These are phyloP conservation scores for Phytophthora podocarpi DNA, from an alignment of 352 stramenopile species.

Conservation along the genomic window DNA sequence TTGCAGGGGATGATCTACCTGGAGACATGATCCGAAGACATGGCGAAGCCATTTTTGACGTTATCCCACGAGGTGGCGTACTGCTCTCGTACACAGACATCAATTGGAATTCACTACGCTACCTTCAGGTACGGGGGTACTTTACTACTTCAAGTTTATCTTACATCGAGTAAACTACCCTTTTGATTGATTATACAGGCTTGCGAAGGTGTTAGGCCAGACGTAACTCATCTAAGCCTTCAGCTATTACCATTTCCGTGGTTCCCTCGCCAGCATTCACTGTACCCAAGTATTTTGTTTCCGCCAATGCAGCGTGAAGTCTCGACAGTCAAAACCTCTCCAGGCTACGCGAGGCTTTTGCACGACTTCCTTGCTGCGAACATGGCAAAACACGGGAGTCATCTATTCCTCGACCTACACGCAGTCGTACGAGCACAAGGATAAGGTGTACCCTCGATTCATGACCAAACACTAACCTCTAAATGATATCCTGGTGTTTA, in stretches of 20 bases:
- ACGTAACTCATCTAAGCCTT: constrained; percentile 75
- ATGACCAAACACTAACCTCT: too few species aligned
- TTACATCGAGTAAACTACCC: background rate
- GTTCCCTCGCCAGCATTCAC: constrained; percentile 56
- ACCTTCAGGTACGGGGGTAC: constrained; percentile 64
- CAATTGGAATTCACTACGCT: constrained; percentile 83
- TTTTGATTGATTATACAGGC: constrained; percentile 6
- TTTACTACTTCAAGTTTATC: too few species aligned
- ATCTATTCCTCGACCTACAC: constrained; percentile 64
- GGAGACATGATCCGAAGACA: constrained; percentile 46
- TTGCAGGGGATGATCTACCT: background rate
- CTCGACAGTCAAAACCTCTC: constrained; percentile 41
- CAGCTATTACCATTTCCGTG: constrained; percentile 88
- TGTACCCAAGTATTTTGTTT: constrained; percentile 48
- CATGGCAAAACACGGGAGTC: constrained; percentile 14
- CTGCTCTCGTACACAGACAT: constrained; percentile 85
- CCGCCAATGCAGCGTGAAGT: constrained; percentile 37
- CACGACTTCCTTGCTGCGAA: constrained; percentile 52
- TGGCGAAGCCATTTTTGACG: constrained; percentile 46
- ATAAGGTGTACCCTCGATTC: too few species aligned
- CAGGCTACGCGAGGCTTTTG: constrained; percentile 50
- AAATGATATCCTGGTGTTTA: background rate
- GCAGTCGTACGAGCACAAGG: constrained; percentile 39
- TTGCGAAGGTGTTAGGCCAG: constrained; percentile 56
- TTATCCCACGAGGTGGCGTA: constrained; percentile 49